Evolutionary conservation across 495 filamentous ascomycete species (phyloP).

Genomic region (Penicillium malachiteum): DNA sequence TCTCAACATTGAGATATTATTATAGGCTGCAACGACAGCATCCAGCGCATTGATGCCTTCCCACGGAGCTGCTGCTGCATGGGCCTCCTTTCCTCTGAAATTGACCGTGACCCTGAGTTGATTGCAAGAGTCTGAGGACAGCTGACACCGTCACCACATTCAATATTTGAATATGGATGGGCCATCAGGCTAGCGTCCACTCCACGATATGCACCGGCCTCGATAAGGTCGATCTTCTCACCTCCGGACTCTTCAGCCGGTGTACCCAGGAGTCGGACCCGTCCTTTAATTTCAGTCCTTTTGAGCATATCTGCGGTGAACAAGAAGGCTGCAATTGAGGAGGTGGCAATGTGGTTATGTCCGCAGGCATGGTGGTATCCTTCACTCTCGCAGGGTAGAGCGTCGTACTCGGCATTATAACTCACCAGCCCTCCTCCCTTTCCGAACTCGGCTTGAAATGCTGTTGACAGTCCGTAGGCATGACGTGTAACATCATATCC

Average conservation of each 20-base stretch:
- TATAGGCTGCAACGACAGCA: conserved; percentile 12
- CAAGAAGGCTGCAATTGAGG: conserved; percentile 11
- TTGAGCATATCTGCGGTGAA: not conserved
- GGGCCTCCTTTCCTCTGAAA: conserved; percentile 13
- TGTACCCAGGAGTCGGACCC: conserved; percentile 12
- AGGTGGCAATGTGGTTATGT: conserved; percentile 18
- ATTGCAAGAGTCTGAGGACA: conserved; percentile 5
- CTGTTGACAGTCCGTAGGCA: conserved; percentile 12
- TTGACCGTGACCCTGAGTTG: conserved; percentile 7
- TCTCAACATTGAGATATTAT: conserved; percentile 7
- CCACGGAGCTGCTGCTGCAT: conserved; percentile 13
- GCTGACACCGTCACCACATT: not conserved
- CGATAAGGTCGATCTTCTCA: conserved; percentile 12
- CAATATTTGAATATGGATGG: not conserved
- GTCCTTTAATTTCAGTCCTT: conserved; percentile 3
- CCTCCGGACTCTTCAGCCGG: conserved; percentile 17
- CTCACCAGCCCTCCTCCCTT: conserved; percentile 10
- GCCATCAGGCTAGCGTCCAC: conserved; percentile 16
- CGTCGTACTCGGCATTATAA: conserved; percentile 20
- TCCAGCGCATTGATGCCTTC: conserved; percentile 17
- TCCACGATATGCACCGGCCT: conserved; percentile 11
- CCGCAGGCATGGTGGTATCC: conserved; percentile 18
- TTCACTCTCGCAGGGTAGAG: conserved; percentile 3
- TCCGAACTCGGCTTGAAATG: conserved; percentile 9
- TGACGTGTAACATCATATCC: conserved; percentile 8